Evolutionary conservation across 2,329 filamentous ascomycete genomes (phyloP).

Genomic region (Phaeomoniella chlamydospora): DNA sequence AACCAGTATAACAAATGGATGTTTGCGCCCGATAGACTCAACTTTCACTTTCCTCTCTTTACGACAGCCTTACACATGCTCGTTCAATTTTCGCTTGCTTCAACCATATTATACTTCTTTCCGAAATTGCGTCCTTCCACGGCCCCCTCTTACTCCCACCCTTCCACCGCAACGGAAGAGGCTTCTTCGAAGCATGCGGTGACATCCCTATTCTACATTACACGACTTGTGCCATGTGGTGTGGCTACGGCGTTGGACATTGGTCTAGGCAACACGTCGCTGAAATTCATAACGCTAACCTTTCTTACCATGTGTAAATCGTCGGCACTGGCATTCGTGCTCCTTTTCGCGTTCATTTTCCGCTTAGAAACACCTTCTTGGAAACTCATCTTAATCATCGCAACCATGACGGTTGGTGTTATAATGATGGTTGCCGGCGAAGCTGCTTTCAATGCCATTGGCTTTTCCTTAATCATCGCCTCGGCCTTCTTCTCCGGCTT

Average conservation of each 20-base stretch:
- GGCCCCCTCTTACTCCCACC: slow-evolving; percentile 3
- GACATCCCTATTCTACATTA: slow-evolving; percentile 82
- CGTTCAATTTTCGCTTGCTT: slow-evolving; percentile 75
- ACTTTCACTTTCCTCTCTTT: slow-evolving; percentile 91
- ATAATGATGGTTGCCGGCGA: slow-evolving; percentile 98
- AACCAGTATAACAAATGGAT: slow-evolving; percentile 99
- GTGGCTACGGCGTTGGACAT: slow-evolving; percentile 90
- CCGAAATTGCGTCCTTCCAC: slow-evolving; percentile 62
- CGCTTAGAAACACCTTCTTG: slow-evolving; percentile 76
- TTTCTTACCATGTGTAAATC: slow-evolving; percentile 99
- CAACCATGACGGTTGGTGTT: slow-evolving; percentile 81
- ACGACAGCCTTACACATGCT: slow-evolving; percentile 92
- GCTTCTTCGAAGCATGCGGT: slow-evolving; percentile 45
- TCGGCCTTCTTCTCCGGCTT: slow-evolving; percentile 94
- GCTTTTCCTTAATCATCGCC: slow-evolving; percentile 83
- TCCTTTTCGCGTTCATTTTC: slow-evolving; percentile 90
- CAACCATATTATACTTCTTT: slow-evolving; percentile 63
- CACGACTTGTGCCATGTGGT: slow-evolving; percentile 81
- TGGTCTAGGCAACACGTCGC: slow-evolving; percentile 84
- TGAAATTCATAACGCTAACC: slow-evolving; percentile 91
- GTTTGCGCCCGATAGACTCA: slow-evolving; percentile 66
- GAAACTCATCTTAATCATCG: slow-evolving; percentile 74
- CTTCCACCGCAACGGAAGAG: slow-evolving; percentile 24
- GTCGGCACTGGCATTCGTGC: slow-evolving; percentile 84
- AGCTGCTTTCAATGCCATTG: slow-evolving; percentile 70